These are phyloP conservation scores for Diaporthe ampelina DNA, from an alignment of 2,329 filamentous ascomycete genomes.

Conservation along the genomic window DNA sequence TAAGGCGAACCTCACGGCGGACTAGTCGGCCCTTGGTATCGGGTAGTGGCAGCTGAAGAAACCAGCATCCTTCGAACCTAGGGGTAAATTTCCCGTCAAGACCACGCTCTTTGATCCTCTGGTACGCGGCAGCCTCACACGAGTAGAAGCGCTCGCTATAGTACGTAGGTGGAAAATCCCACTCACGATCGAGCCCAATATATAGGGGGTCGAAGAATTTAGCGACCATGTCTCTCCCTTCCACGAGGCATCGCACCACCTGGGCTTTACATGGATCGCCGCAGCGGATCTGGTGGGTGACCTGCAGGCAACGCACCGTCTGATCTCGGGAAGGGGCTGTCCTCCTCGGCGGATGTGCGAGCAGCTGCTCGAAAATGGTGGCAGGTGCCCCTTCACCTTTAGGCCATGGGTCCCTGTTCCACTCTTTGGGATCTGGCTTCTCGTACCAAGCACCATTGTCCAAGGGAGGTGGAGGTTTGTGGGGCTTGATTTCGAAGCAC, in stretches of 20 bases:
- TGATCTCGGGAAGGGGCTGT: too few relatives aligned
- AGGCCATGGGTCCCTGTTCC: too few relatives aligned
- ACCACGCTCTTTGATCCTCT: neutral
- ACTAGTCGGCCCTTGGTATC: neutral
- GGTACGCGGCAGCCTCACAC: conserved; percentile 6
- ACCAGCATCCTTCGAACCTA: neutral
- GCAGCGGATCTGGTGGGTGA: too few relatives aligned
- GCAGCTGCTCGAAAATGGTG: too few relatives aligned
- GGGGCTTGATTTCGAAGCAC: too few relatives aligned
- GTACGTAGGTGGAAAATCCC: neutral
- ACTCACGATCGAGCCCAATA: neutral
- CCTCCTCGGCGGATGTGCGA: too few relatives aligned
- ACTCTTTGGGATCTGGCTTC: too few relatives aligned
- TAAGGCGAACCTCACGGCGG: neutral
- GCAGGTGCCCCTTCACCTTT: too few relatives aligned
- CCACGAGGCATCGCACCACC: neutral
- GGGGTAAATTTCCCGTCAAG: neutral
- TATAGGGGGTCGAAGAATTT: conserved; percentile 24
- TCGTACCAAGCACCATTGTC: too few relatives aligned
- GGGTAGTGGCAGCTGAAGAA: neutral
- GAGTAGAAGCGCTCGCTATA: conserved; percentile 1
- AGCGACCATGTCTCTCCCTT: neutral
- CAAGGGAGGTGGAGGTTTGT: too few relatives aligned
- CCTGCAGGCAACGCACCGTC: too few relatives aligned
- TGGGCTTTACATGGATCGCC: neutral